Percentiles rank a stretch among this genome's conserved stretches.
Evolutionary conservation across 2,329 filamentous ascomycete genomes (phyloP).

Genomic region (Fusarium sp.): DNA sequence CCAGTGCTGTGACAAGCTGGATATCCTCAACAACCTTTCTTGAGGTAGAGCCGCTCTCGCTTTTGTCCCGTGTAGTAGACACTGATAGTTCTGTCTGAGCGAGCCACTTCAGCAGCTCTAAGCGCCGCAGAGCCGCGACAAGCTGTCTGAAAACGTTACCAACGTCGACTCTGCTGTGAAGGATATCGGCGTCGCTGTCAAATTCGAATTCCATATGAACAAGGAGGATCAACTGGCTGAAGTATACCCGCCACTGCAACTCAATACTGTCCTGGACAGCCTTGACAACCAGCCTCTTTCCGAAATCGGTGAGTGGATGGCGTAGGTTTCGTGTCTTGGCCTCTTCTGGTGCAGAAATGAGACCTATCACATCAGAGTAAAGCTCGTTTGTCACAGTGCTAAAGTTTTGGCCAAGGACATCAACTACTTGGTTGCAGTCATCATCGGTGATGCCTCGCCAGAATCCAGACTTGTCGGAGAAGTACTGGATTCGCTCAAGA

Average conservation of each 20-base stretch:
- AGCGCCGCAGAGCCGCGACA: slow-evolving; percentile 76
- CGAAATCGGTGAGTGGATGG: slow-evolving; percentile 77
- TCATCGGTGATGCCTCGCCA: slow-evolving; percentile 85
- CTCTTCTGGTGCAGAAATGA: slow-evolving; percentile 62
- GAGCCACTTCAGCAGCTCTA: slow-evolving; percentile 81
- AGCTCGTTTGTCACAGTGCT: slow-evolving; percentile 68
- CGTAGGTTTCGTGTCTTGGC: slow-evolving; percentile 60
- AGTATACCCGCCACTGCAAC: slow-evolving; percentile 78
- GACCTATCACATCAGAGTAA: slow-evolving; percentile 63
- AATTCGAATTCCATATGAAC: slow-evolving; percentile 89
- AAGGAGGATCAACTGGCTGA: slow-evolving; percentile 85
- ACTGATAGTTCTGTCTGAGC: slow-evolving; percentile 69
- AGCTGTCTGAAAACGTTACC: slow-evolving; percentile 77
- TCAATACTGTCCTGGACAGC: slow-evolving; percentile 84
- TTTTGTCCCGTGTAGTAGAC: slow-evolving; percentile 58
- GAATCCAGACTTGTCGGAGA: slow-evolving; percentile 84
- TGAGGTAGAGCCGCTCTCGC: slow-evolving; percentile 48
- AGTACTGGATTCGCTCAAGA: slow-evolving; percentile 78
- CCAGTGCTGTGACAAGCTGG: slow-evolving; percentile 68
- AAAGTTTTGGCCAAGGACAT: slow-evolving; percentile 75
- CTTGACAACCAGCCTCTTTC: slow-evolving; percentile 78
- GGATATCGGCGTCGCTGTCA: slow-evolving; percentile 76
- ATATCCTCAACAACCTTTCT: slow-evolving; percentile 61
- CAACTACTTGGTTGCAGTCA: slow-evolving; percentile 77
- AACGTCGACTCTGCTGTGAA: slow-evolving; percentile 72